A percentile compares a stretch with the other conserved stretches of the same genome.
These are phyloP conservation scores for Physcia stellaris DNA, from an alignment of 495 filamentous ascomycete genomes.

Conservation along the genomic window DNA sequence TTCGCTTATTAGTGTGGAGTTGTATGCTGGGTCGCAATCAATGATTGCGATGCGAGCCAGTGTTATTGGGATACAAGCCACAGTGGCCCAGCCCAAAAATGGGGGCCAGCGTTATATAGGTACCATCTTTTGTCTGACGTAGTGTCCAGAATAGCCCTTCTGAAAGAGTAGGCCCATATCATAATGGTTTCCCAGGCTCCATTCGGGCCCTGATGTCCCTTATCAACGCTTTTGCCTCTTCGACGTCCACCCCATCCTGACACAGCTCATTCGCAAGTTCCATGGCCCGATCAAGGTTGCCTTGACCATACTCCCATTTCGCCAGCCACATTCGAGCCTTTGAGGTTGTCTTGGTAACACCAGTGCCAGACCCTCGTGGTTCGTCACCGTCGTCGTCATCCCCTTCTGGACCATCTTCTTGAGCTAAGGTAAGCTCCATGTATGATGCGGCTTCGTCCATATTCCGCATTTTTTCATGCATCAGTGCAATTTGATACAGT, in stretches of 20 bases:
- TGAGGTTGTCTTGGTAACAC: conserved; percentile 77
- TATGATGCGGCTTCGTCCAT: conserved; percentile 70
- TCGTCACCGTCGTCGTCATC: conserved; percentile 29
- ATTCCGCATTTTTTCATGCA: conserved; percentile 70
- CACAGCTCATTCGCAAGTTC: conserved; percentile 80
- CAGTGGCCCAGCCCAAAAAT: too few relatives aligned
- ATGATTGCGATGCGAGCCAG: too few relatives aligned
- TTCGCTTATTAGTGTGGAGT: too few relatives aligned
- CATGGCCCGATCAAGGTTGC: conserved; percentile 61
- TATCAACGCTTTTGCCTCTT: conserved; percentile 93
- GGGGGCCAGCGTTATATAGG: too few relatives aligned
- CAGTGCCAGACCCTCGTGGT: conserved; percentile 41
- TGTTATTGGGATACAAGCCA: too few relatives aligned
- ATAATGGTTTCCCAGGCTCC: too few relatives aligned
- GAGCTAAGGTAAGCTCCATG: conserved; percentile 88
- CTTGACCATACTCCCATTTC: conserved; percentile 57
- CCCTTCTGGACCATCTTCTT: conserved; percentile 48
- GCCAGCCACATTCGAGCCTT: conserved; percentile 94
- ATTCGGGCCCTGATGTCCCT: conserved; percentile 74
- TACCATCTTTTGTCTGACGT: too few relatives aligned
- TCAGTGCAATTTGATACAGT: conserved; percentile 72
- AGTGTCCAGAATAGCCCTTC: too few relatives aligned
- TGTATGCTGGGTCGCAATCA: too few relatives aligned
- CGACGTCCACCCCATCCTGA: conserved; percentile 93
- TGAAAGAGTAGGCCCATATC: too few relatives aligned